Evolutionary conservation across 169 alveolate species (phyloP), one percentile per base, ranked within the genome.

Genomic region (Perkinsus chesapeaki): DNA sequence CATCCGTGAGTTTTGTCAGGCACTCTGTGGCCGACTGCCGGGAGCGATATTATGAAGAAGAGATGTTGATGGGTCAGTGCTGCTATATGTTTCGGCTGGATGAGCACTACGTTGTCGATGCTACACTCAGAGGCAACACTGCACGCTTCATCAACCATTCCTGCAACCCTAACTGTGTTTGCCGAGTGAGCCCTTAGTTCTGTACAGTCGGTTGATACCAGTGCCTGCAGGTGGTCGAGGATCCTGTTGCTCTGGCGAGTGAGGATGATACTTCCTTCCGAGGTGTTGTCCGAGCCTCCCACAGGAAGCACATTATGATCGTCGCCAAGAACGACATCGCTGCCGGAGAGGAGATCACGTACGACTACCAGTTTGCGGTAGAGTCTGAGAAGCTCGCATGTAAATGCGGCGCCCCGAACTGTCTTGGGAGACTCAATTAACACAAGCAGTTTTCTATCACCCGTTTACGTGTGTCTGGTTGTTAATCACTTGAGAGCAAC

Each of bases 121-220:
- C 99, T 3, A 98, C 99, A 12, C 96, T 97, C 92, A 96, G 96
- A 93, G 99, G 99, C 38, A 98, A 98, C 93, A 98, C 96, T 93
- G 99, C 99, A 39, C 96, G 99, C 91, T 99, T 98, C 95, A 97
- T 99, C 93, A 99, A 99, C 95, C 99, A 99, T 96, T 97, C 99
- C 92, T 99, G 99, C 94, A 99, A 96, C 96, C 98, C 98, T 23
- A 97, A 97, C 95, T 97, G 98, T 92, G 92, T 97, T 34, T 97
- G 99, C 95, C 96, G 97, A 91, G 95, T 97, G 27, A 95, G 82
- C 27, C 82, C 36, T 5, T 9, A 9, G 0, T 60, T 16, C 37
- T 27, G 23, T 20, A 1, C 37, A 60, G 82, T 60, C n/a, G n/a
- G 82, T 34, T 60, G 60, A 16, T 5, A 43, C 60, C n/a, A 16